Evolutionary conservation across 2,329 filamentous ascomycete genomes (phyloP), one percentile per base, ranked within the genome.

Genomic region (Alternaria sp.): DNA sequence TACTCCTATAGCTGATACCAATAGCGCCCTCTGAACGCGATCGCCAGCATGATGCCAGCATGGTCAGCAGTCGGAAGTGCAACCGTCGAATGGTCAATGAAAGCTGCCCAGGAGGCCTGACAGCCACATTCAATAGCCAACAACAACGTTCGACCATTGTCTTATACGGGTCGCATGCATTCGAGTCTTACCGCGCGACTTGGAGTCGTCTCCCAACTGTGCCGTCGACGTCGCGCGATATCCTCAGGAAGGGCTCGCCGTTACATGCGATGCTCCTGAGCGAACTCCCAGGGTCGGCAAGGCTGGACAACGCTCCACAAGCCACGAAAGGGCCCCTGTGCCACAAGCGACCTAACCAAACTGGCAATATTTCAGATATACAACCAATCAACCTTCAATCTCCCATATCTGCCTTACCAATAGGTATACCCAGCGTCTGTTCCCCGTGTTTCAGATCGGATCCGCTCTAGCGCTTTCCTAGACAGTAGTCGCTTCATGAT

Each of bases 371-470:
- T 58, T 62, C 64, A 63, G 64, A 65, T 49, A 51, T 63, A 55
- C 60, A 11, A 11, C 64, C 68, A 70, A 70, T 68, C 58, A 70
- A 46, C 51, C 51, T 58, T 46, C 49, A 43, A 53, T 56, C 55
- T 41, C 37, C 25, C 18, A 30, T 50, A 61, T 61, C 47, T 61
- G 61, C 61, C 58, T 62, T 61, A 60, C 70, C 65, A 70, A 66
- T 67, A 12, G 57, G 55, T 58, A n/a, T 58, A 37, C 20, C 58
- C 55, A 46, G 55, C 58, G 23, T 56, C 55, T 26, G 45, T 43
- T 57, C 63, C 56, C 53, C 57, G 60, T 68, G 72, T 74, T 75
- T 74, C 71, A 71, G 55, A 65, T 68, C 58, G 55, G 57, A 54
- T 59, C 50, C 61, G 60, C 65, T 65, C 55, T 63, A 58, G 61